phyloP scores from a whole-genome alignment of 805 yeast genomes.

The Candida quercuum region DNA sequence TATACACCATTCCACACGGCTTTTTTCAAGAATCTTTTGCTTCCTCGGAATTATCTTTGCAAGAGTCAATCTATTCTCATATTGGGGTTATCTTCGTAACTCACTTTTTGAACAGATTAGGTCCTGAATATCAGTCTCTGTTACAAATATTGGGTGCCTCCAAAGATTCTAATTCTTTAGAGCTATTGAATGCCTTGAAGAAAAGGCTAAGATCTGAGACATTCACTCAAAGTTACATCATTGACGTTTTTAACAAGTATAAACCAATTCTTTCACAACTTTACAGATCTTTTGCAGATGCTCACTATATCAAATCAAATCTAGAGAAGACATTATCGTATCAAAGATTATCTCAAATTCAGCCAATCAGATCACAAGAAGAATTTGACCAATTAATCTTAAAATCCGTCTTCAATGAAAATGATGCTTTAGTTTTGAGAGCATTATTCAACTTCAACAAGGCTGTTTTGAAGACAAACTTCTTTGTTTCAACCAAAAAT shows the following conservation, averaged over 20 bases:
- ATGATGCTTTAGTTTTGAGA: constrained; percentile 71
- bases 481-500: constrained; percentile 88
- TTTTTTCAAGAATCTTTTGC: constrained; percentile 71
- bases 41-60: constrained; percentile 76
- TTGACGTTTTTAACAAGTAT: constrained; percentile 68
- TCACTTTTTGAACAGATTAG: constrained; percentile 90
- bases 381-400: constrained; percentile 68
- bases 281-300: constrained; percentile 87
- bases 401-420: constrained; percentile 69
- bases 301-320: constrained; percentile 70
- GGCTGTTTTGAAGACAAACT: constrained; percentile 87
- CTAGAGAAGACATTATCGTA: constrained; percentile 78
- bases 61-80: constrained; percentile 92
- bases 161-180: constrained; percentile 63
- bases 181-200: constrained; percentile 73
- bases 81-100: constrained; percentile 89
- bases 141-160: constrained; percentile 53
- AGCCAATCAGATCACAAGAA: constrained; percentile 66
- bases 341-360: constrained; percentile 75
- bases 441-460: constrained; percentile 83
- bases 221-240: constrained; percentile 78
- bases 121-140: constrained; percentile 79
- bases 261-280: constrained; percentile 71
- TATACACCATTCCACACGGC: constrained; percentile 88
- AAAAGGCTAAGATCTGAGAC: constrained; percentile 91